These are phyloP conservation scores for Alternaria solani DNA, from an alignment of 2,329 filamentous ascomycete genomes.

Conservation along the genomic window DNA sequence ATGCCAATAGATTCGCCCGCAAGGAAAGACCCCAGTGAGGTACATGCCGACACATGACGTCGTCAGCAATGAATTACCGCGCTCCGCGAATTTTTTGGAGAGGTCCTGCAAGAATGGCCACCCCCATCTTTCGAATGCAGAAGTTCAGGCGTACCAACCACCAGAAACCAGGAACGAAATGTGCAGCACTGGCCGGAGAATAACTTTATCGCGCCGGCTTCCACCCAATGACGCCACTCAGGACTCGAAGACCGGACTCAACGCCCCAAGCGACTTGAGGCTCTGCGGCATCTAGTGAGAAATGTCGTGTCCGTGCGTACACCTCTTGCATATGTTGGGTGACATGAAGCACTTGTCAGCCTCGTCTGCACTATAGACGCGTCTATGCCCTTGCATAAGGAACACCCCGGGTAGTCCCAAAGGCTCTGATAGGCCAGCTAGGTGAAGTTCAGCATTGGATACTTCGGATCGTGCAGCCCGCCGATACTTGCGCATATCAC, in stretches of 20 bases:
- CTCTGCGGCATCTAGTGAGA: slow-evolving; percentile 15
- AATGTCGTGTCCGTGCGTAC: slow-evolving; percentile 2
- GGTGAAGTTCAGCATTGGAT: neutral
- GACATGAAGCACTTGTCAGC: slow-evolving; percentile 11
- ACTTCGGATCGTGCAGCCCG: neutral
- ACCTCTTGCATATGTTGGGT: slow-evolving; percentile 6
- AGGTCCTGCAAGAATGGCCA: neutral
- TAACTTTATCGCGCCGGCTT: neutral
- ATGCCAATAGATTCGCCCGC: neutral
- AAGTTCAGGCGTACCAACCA: slow-evolving; percentile 3
- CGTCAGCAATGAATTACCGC: neutral
- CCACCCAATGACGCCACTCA: neutral
- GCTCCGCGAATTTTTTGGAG: neutral
- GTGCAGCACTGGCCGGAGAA: neutral
- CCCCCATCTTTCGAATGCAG: slow-evolving; percentile 1
- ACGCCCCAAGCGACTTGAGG: slow-evolving; percentile 11
- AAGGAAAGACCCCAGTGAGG: neutral
- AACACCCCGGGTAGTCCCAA: neutral
- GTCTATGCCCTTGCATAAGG: slow-evolving; percentile 3
- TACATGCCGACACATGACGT: neutral
- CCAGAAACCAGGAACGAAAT: neutral
- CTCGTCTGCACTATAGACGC: slow-evolving; percentile 9
- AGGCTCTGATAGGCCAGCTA: neutral
- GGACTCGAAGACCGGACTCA: neutral
- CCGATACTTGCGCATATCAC: neutral